phyloP scores from a whole-genome alignment of 306 rosid species.

The Rubus idaeus region DNA sequence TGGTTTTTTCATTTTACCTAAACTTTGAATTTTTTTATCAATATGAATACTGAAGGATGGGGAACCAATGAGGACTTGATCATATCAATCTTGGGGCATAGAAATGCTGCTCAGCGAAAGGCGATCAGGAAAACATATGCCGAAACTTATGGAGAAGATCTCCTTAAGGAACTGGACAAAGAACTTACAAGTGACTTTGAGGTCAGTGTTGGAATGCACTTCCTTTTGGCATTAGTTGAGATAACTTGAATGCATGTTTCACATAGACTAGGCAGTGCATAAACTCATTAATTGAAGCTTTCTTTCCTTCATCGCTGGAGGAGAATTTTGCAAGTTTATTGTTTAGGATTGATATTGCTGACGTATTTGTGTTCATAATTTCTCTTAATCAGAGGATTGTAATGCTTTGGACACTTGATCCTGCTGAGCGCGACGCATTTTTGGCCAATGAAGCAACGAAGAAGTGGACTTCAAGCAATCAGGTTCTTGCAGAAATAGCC shows the following conservation, averaged over 20 bases:
- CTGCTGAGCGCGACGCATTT: slow-evolving; percentile 56
- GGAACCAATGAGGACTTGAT: slow-evolving; percentile 52
- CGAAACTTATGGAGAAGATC: slow-evolving; percentile 45
- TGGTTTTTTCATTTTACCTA: not conserved
- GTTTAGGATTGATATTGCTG: not conserved
- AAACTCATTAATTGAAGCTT: not conserved
- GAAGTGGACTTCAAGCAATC: slow-evolving; percentile 40
- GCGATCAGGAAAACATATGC: slow-evolving; percentile 39
- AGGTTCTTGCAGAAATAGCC: slow-evolving; percentile 49
- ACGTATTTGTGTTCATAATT: not conserved
- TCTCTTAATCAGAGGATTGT: slow-evolving; percentile 36
- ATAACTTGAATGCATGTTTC: not conserved
- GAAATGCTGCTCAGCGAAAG: slow-evolving; percentile 46
- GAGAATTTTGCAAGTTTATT: not conserved
- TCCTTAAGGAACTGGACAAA: slow-evolving; percentile 48
- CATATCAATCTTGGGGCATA: slow-evolving; percentile 56
- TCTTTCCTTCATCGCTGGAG: not conserved
- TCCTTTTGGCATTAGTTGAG: not conserved
- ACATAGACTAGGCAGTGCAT: not conserved
- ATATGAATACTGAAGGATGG: slow-evolving; percentile 44
- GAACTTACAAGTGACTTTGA: slow-evolving; percentile 62
- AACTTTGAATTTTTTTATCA: not conserved
- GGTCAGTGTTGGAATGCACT: slow-evolving; percentile 33
- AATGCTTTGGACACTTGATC: slow-evolving; percentile 50
- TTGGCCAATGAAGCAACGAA: slow-evolving; percentile 49